These are phyloP conservation scores for Boletus rufocinnamomeus DNA, from an alignment of 768 basidiomycete species.

Conservation along the genomic window DNA sequence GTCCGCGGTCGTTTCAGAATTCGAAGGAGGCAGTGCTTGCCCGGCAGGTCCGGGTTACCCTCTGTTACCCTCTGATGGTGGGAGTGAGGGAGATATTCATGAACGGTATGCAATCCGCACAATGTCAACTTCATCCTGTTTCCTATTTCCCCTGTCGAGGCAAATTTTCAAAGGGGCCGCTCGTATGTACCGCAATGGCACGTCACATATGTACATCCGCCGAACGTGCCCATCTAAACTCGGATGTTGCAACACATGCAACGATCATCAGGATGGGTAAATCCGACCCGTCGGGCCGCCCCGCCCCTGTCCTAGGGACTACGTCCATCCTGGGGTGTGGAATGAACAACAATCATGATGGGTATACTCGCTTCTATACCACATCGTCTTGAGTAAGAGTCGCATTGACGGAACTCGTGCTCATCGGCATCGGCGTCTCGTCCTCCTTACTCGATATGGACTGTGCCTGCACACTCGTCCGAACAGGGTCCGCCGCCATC, in stretches of 20 bases:
- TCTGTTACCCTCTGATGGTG: too few relatives aligned
- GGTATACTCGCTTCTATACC: background rate
- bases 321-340: background rate
- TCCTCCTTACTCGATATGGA: slow-evolving; percentile 3
- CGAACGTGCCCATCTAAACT: background rate
- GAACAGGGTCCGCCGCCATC: background rate
- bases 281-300: background rate
- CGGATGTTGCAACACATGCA: background rate
- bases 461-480: background rate
- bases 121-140: background rate
- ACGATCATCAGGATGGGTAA: background rate
- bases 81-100: too few relatives aligned
- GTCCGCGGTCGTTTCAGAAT: background rate
- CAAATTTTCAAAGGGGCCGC: background rate
- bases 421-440: background rate
- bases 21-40: too few relatives aligned
- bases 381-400: background rate
- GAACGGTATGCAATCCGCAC: too few relatives aligned
- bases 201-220: background rate
- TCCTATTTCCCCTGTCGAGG: background rate
- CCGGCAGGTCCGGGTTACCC: too few relatives aligned
- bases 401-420: background rate
- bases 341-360: background rate
- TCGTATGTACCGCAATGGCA: background rate
- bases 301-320: too few relatives aligned